These are phyloP conservation scores for Cucurbita pepo DNA, from an alignment of 306 rosid species.

Conservation along the genomic window DNA sequence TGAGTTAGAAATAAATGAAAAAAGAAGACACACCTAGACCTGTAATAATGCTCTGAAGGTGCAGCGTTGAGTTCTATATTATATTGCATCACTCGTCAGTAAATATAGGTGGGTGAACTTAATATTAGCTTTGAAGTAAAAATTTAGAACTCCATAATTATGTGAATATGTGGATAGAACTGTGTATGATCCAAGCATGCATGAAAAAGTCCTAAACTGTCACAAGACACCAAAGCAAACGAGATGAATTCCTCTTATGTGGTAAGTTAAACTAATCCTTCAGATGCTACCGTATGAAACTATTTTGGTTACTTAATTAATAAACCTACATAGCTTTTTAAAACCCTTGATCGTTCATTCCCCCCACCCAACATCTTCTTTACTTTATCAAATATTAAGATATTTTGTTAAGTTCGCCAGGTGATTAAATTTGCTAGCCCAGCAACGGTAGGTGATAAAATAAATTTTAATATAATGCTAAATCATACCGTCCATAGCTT, in stretches of 20 bases:
- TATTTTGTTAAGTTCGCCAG: not conserved
- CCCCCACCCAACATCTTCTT: not conserved
- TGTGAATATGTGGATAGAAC: not conserved
- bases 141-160: not conserved
- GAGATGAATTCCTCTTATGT: not conserved
- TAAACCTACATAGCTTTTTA: not conserved
- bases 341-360: not conserved
- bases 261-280: not conserved
- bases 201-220: not conserved
- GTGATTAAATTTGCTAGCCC: not conserved
- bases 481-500: conserved; percentile 82
- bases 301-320: not conserved
- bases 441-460: not conserved
- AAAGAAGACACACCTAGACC: not conserved
- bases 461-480: not conserved
- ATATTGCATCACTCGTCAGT: not conserved
- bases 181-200: not conserved
- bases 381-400: not conserved
- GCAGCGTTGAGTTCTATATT: not conserved
- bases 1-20: not conserved
- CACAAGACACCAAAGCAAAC: not conserved
- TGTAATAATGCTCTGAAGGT: not conserved
- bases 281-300: not conserved
- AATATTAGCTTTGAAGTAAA: not conserved
- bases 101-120: not conserved